Evolutionary conservation across 1,139 yeast genomes (phyloP).

Genomic region (Komagataea norvegica): DNA sequence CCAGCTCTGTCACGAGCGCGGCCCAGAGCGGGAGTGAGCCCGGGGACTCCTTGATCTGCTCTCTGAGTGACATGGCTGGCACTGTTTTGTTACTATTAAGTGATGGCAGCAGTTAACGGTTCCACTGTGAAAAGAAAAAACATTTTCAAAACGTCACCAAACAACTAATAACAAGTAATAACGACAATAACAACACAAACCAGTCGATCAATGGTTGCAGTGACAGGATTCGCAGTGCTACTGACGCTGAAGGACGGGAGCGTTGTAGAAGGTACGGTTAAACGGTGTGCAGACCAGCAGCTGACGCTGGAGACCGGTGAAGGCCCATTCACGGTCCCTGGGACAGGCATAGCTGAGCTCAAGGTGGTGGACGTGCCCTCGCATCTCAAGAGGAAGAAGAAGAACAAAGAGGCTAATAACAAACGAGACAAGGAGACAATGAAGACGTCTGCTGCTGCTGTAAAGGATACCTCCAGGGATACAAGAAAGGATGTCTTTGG

Average conservation of each 20-base stretch:
- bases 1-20: not conserved
- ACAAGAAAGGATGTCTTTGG: slow-evolving; percentile 7
- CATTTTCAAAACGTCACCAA: not conserved
- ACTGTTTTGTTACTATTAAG: too few species aligned
- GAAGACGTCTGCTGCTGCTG: too few species aligned
- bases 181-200: slow-evolving; percentile 6
- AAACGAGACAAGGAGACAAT: slow-evolving; percentile 11
- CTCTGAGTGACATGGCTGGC: too few species aligned
- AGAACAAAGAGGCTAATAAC: slow-evolving; percentile 6
- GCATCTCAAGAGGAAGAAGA: slow-evolving; percentile 17
- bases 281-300: slow-evolving; percentile 38
- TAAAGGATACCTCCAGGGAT: too few species aligned
- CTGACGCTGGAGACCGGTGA: slow-evolving; percentile 34
- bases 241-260: slow-evolving; percentile 43
- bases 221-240: slow-evolving; percentile 51
- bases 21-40: not conserved
- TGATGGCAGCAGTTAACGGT: too few species aligned
- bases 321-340: too few species aligned
- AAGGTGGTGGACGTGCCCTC: slow-evolving; percentile 32
- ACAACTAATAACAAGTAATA: not conserved
- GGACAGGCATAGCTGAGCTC: slow-evolving; percentile 31
- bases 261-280: slow-evolving; percentile 43
- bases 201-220: slow-evolving; percentile 31
- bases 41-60: not conserved
- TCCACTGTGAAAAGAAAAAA: too few species aligned